Base-by-base conservation (phyloP, 768 basidiomycete genomes). In the Pleurotus djamor region DNA sequence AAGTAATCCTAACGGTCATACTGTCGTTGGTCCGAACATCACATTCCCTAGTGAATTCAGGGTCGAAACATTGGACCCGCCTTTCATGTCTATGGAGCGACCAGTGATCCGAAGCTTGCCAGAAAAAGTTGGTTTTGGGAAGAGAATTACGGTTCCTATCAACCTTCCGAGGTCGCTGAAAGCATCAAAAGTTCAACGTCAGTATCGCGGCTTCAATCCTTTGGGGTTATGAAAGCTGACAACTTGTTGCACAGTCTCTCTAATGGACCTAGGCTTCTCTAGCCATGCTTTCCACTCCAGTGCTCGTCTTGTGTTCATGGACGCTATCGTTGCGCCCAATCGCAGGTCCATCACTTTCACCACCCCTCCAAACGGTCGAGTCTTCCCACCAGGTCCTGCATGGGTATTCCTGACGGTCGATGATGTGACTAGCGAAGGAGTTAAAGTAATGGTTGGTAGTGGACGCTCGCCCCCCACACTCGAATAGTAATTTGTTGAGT, bases 191-290 rank as follows among this genome's bases (percentile, higher is more conserved):
- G 28, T 56, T 9, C 36, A 56, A 44, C 38, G 54, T 56, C 13
- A 6, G n/a, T 47, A 47, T 47, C 36, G 21, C 0, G 5, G 10
- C 7, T 16, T 32, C 41, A 43, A 12, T 44, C 3, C n/a, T 43
- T 16, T 13, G 28, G 17, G 14, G 33, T 21, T 13, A 14, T 10
- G 10, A 10, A 56, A 9, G 17, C 41, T 37, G 12, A 54, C 35
- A 3, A n/a, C 38, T 41, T 1, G 43, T 1, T 4, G 10, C 58
- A 6, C 35, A 72, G 71, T 71, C 10, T 63, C 69, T 4, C 62
- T 73, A 6, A 69, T 72, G 68, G 71, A 72, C 56, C 63, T 72
- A 5, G 71, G 71, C 16, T 72, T 72, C 60, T 72, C 71, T 7
- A 60, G 62, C 9, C 71, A 73, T 57, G 71, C 71, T 7, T 71